These are phyloP conservation scores for Citrus reticulata DNA, from an alignment of 345 rosid genomes.

Conservation along the genomic window DNA sequence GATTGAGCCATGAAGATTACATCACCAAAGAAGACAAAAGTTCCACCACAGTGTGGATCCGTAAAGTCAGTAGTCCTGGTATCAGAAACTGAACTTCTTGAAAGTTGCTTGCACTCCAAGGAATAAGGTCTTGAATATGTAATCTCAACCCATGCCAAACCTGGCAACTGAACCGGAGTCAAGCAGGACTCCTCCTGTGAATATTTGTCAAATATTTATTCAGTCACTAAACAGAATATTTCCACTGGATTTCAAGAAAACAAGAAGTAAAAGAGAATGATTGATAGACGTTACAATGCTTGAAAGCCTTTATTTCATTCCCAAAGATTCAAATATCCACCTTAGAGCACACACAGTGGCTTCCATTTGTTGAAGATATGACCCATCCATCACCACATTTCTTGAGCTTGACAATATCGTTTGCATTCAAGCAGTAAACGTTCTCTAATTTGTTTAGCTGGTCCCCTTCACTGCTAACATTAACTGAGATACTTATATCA, in stretches of 20 bases:
- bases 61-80: constrained; percentile 17
- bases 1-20: constrained; percentile 54
- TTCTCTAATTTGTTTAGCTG: constrained; percentile 21
- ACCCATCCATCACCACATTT: constrained; percentile 65
- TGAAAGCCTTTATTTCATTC: not conserved
- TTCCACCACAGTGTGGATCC: constrained; percentile 51
- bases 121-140: constrained; percentile 49
- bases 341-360: constrained; percentile 54
- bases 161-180: constrained; percentile 56
- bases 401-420: constrained; percentile 56
- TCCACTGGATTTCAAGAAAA: not conserved
- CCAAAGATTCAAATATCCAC: constrained; percentile 26
- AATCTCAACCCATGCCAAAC: constrained; percentile 71
- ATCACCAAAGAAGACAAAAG: constrained; percentile 85
- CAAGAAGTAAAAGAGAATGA: not conserved
- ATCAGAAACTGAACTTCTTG: constrained; percentile 18
- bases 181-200: constrained; percentile 65
- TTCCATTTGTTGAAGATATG: constrained; percentile 29
- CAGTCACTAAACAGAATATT: not conserved
- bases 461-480: constrained; percentile 14
- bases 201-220: not conserved
- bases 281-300: not conserved
- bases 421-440: constrained; percentile 59
- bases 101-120: constrained; percentile 40
- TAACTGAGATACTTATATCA: constrained; percentile 10